Base-by-base conservation (phyloP, 2,329 filamentous ascomycete genomes). In the Trichoderma endophyticum region DNA sequence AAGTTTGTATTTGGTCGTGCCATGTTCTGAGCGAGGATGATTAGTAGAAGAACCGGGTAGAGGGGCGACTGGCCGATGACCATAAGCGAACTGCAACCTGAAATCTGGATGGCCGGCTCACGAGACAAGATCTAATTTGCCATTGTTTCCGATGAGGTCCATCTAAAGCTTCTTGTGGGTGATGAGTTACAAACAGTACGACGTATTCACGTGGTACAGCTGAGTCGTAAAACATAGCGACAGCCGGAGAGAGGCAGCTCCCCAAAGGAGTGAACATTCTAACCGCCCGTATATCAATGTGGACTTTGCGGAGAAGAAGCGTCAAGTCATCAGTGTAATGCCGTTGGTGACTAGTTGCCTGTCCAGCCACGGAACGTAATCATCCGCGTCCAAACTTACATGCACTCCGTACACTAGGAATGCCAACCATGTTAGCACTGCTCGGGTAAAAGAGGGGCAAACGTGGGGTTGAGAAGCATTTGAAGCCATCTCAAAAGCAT, bases 371-470 rank as follows among this genome's bases (percentile, higher is more conserved):
- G 65, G 65, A 68, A 43, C 24, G 7, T 32, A 26, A 43, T 21
- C 24, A 30, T 68, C 65, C 65, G 65, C 34, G 18, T 26, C 34
- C n/a, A 64, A 48, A 30, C 36, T 11, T 21, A 30, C 24, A 18
- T 43, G 34, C 18, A 51, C 43, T 51, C 43, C 43, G 43, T 48
- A 48, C 43, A 48, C n/a, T 51, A 51, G 43, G 43, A 51, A 21
- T 48, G 11, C 18, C 28, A 63, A 15, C 15, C 21, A 39, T 32
- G 57, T 30, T 39, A 62, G 30, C 24, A 36, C 0, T 26, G 24
- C 12, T 43, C 59, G 68, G 68, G 48, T 63, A 63, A 71, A 64
- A 71, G 68, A 69, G 66, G 66, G 56, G 66, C 66, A 60, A 69
- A 34, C 56, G 36, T 61, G 56, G 56, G 54, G 65, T 60, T 69